A percentile compares a stretch with the other conserved stretches of the same genome.
These are phyloP conservation scores for Arctium lappa DNA, from an alignment of 129 eudicot genomes.

Conservation along the genomic window DNA sequence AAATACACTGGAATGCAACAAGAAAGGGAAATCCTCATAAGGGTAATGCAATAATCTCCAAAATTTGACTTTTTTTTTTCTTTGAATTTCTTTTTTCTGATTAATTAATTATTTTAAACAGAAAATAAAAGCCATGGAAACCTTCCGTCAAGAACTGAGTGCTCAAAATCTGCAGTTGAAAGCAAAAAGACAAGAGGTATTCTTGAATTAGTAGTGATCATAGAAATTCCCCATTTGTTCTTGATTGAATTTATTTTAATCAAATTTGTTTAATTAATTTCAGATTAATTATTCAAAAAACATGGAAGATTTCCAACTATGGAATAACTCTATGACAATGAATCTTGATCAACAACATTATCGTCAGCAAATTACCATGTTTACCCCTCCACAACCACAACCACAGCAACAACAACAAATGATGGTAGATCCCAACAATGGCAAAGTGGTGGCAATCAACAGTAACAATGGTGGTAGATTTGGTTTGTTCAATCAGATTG, in stretches of 20 bases:
- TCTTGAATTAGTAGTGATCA: neutral
- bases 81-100: neutral
- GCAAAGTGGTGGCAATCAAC: constrained; percentile 21
- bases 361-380: constrained; percentile 17
- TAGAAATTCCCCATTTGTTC: neutral
- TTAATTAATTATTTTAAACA: constrained; percentile 20
- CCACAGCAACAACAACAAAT: constrained; percentile 20
- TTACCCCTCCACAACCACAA: constrained; percentile 13
- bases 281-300: constrained; percentile 25
- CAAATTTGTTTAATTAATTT: neutral
- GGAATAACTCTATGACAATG: constrained; percentile 16
- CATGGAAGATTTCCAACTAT: constrained; percentile 7
- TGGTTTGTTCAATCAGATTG: constrained; percentile 25
- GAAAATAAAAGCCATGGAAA: constrained; percentile 32
- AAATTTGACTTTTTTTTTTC: constrained; percentile 1
- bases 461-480: constrained; percentile 26
- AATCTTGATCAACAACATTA: constrained; percentile 23
- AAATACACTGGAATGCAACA: constrained; percentile 29
- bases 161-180: constrained; percentile 41
- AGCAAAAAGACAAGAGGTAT: constrained; percentile 45
- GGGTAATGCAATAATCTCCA: constrained; percentile 34
- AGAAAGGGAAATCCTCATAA: constrained; percentile 19
- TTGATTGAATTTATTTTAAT: neutral
- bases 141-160: constrained; percentile 15
- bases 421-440: constrained; percentile 25